These are phyloP conservation scores for Pseudogymnoascus sp. DNA, from an alignment of 2,329 filamentous ascomycete genomes.

Conservation along the genomic window DNA sequence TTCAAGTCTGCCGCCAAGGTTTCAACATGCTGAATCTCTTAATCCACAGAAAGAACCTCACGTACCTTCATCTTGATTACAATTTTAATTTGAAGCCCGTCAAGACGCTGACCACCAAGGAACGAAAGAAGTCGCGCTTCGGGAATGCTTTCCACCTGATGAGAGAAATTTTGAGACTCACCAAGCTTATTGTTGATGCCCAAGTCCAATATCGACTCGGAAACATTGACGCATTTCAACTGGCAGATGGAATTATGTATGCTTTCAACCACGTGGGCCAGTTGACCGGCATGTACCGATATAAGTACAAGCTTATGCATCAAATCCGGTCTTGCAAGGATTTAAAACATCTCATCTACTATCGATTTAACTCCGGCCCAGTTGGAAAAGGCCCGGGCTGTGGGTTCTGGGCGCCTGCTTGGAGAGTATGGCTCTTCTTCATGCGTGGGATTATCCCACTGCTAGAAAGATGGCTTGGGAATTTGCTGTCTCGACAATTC, in stretches of 20 bases:
- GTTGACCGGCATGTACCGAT: slow-evolving; percentile 97
- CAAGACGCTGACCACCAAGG: slow-evolving; percentile 96
- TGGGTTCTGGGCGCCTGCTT: slow-evolving; percentile 97
- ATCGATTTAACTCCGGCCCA: slow-evolving; percentile 93
- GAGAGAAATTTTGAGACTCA: slow-evolving; percentile 92
- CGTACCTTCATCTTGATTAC: slow-evolving; percentile 96
- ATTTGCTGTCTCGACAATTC: slow-evolving; percentile 92
- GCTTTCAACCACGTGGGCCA: slow-evolving; percentile 99
- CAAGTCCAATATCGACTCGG: slow-evolving; percentile 96
- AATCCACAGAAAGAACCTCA: slow-evolving; percentile 97
- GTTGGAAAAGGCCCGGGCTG: slow-evolving; percentile 97
- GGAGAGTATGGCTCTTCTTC: slow-evolving; percentile 99
- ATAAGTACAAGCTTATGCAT: slow-evolving; percentile 99
- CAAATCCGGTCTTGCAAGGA: slow-evolving; percentile 99
- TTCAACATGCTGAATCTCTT: slow-evolving; percentile 99
- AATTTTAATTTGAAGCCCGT: slow-evolving; percentile 99
- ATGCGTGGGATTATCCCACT: slow-evolving; percentile 97
- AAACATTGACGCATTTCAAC: slow-evolving; percentile 97
- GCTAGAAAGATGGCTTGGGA: slow-evolving; percentile 93
- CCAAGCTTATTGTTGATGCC: slow-evolving; percentile 95
- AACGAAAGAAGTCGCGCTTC: slow-evolving; percentile 98
- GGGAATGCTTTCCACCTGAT: slow-evolving; percentile 99
- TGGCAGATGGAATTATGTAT: slow-evolving; percentile 97
- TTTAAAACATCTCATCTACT: slow-evolving; percentile 97
- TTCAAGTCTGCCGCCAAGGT: slow-evolving; percentile 95